Evolutionary conservation across 345 rosid species (phyloP), one percentile per base, ranked within the genome.

Genomic region (Acer yangbiense): DNA sequence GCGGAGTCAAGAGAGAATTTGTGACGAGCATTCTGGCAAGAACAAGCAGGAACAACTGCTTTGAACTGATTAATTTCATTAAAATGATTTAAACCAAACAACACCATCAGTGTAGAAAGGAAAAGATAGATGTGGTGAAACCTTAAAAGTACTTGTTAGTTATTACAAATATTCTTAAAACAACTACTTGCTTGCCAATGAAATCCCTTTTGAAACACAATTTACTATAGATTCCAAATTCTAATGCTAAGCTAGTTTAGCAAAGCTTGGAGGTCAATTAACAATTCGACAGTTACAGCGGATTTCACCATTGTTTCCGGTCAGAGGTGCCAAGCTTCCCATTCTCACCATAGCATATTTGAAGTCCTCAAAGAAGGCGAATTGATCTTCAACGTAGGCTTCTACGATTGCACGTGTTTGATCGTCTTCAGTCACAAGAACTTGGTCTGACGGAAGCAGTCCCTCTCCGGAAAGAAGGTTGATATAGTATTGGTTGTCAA

Each of bases 381-480:
- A 2, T 20, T 86, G 84, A 75, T 95, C 89, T 1, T 83, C 80
- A 0, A 84, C 94, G 6, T 95, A 92, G 2, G 87, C 76, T 71
- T 89, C 84, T 12, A 88, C 94, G 3, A 88, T 84, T 18, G 52
- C 76, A 3, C 91, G 87, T 0, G 98, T 86, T 4, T 72, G 80
- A 39, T 87, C 89, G 50, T 88, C 83, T 6, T 87, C 81, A 8
- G 83, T 83, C 2, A 86, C 87, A 0, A 93, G 89, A 48, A 85
- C 84, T 83, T 91, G 97, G 80, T 95, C 98, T 0, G 97, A 92
- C 6, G 88, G 89, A 68, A 93, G 96, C 84, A 91, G 77, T 29
- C 99, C 98, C 68, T 93, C 89, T 0, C 94, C 94, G 0, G 96
- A 90, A 71, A 91, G 78, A 67, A 93, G 93, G 77, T 93, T 93